A percentile compares a stretch with the other conserved stretches of the same genome.
These are phyloP conservation scores for Tetratostichococcus sp. DNA, from an alignment of 139 green algal genomes.

Conservation along the genomic window DNA sequence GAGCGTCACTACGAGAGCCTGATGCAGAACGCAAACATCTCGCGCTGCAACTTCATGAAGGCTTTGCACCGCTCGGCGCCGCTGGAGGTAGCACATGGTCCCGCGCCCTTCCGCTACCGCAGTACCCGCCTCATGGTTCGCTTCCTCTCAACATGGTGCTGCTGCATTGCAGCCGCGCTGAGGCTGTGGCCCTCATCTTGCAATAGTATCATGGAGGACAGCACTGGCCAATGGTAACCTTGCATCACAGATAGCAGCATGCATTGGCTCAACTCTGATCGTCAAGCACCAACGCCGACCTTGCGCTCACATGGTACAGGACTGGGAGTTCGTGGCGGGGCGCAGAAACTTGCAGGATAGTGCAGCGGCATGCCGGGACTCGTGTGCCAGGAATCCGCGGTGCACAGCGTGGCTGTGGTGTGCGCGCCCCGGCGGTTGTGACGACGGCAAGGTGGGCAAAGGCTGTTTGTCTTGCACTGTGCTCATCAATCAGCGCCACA, in stretches of 20 bases:
- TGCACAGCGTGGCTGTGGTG: background rate
- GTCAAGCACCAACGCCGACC: too few relatives aligned
- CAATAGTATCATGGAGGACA: too few relatives aligned
- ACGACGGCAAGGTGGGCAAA: background rate
- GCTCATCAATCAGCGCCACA: too few relatives aligned
- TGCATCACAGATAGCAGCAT: too few relatives aligned
- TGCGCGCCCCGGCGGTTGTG: background rate
- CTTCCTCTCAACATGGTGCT: too few relatives aligned
- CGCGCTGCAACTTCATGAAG: slow-evolving; percentile 1
- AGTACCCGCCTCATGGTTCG: background rate
- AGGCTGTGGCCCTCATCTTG: too few relatives aligned
- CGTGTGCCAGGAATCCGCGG: background rate
- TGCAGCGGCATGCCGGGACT: background rate
- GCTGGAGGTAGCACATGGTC: background rate
- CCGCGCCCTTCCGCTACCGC: background rate
- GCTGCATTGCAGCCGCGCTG: too few relatives aligned
- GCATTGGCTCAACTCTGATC: too few relatives aligned
- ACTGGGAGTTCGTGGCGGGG: background rate
- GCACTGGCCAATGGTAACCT: too few relatives aligned
- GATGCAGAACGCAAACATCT: background rate
- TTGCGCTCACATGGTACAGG: too few relatives aligned
- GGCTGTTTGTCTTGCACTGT: background rate
- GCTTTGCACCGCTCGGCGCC: background rate
- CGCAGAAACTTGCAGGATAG: background rate
- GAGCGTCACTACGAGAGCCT: background rate